Base-by-base conservation (phyloP, 148 eudicot species). In the Gaultheria prostrata region DNA sequence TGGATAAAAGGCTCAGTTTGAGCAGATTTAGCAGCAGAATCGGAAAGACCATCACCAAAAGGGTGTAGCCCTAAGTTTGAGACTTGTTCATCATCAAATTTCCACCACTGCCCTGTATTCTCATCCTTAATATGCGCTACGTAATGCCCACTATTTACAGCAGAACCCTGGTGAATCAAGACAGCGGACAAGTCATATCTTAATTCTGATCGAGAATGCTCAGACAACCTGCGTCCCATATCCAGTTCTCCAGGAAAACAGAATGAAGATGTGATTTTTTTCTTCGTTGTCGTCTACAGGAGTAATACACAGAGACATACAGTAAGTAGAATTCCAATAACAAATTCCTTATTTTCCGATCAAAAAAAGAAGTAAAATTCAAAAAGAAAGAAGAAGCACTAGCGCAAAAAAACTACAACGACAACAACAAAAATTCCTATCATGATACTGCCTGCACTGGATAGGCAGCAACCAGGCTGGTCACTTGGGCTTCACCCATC, bases 131-230 rank as follows among this genome's bases (percentile, higher is more conserved):
- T 93, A 85, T 97, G 93, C 49, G 99, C 99, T 61, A 94, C 88
- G 83, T 97, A 97, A 76, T 97, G 99, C 76, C 99, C 99, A 88
- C 98, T 94, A 82, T 97, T 95, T 21, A 91, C 98, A 86, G 98
- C 99, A 84, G 98, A 88, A 61, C 99, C 99, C 90, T 97, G 95
- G 90, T 97, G 99, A 59, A 97, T 92, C 83, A 97, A 87, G 39
- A 97, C 93, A 82, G 99, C 98, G 54, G 99, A 95, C 87, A 97
- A 86, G 76, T 94, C 98, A 90, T 97, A 97, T 71, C 89, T 83
- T 46, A 91, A 80, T 71, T 89, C 90, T 48, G 88, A 86, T 43
- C 87, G 87, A 51, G 91, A 89, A 61, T 87, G 83, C 70, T 90
- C 97, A 15, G 92, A 84, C 67, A 97, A 88, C 88, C 99, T 91